Evolutionary conservation across 208 protist genomes (phyloP).

Genomic region (Crithidia thermophila): DNA sequence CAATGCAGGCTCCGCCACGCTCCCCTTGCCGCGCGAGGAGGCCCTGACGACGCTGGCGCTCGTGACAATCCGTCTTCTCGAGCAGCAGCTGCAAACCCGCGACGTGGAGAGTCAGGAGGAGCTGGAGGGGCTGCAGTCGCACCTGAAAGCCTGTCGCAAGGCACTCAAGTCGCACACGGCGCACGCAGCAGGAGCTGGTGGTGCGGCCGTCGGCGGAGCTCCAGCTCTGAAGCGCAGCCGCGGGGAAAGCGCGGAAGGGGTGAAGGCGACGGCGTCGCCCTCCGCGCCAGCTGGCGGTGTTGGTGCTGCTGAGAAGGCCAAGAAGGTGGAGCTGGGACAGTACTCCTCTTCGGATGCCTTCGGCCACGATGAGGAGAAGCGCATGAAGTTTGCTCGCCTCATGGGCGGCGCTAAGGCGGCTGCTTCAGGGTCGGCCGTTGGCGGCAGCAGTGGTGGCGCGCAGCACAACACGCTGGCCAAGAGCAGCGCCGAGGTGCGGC

Average conservation of each 20-base stretch:
- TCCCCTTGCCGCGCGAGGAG: slow-evolving; percentile 24
- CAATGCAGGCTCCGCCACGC: background rate
- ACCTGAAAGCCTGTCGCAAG: slow-evolving; percentile 51
- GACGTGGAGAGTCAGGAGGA: background rate
- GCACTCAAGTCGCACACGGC: slow-evolving; percentile 36
- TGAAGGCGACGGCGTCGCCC: background rate
- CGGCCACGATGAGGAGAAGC: slow-evolving; percentile 54
- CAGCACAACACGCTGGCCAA: slow-evolving; percentile 57
- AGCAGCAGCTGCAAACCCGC: slow-evolving; percentile 23
- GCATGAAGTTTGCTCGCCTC: slow-evolving; percentile 75
- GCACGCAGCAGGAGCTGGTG: too few species aligned
- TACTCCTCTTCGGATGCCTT: slow-evolving; percentile 67
- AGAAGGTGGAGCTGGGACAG: slow-evolving; percentile 63
- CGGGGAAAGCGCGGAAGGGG: slow-evolving; percentile 2
- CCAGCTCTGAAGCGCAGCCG: slow-evolving; percentile 21
- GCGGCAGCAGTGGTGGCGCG: background rate
- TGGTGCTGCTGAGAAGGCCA: background rate
- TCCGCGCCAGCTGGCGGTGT: background rate
- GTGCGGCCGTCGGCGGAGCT: background rate
- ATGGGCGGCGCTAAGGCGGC: slow-evolving; percentile 76
- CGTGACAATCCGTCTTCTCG: slow-evolving; percentile 47
- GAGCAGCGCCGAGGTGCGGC: slow-evolving; percentile 37
- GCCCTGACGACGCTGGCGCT: slow-evolving; percentile 46
- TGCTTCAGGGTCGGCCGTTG: background rate
- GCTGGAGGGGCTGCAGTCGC: slow-evolving; percentile 15